Base-by-base conservation (phyloP, 495 filamentous ascomycete species). In the Xylaria palmicola region DNA sequence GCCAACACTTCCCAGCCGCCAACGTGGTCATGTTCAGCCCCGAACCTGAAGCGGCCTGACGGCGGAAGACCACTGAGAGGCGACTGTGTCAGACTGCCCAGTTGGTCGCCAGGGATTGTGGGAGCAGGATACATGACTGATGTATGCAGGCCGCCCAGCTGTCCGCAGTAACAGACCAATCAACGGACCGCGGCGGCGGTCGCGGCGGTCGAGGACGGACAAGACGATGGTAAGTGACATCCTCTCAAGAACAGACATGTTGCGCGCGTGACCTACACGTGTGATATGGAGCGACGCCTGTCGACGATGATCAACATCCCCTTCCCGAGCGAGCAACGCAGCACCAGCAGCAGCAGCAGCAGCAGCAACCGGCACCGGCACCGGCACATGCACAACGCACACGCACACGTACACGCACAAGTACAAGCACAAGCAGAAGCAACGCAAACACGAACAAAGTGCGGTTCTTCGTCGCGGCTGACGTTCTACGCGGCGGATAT, bases 141-240 rank as follows among this genome's bases (percentile, higher is more conserved):
- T 51, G 48, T 51, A 51, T 57, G 37, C 57, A 60, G 12, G 47
- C 12, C 44, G 57, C 17, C 32, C 37, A 49, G 36, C 57, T 44
- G 47, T 52, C 57, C 47, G 44, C 47, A 43, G 24, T 59, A 59
- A 37, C 44, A 48, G 56, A 48, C 56, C 47, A 60, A 52, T 43
- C 34, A 44, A 26, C 7, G 41, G 8, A 13, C 8, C 19, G 29
- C 55, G 37, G 53, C 53, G 39, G 39, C 20, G 22, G 29, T 22
- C 34, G 27, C 19, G 32, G 13, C 26, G 5, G 22, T n/a, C 52
- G 37, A 4, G 52, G 37, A 27, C n/a, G 24, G 53, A 34, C 53
- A 43, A 55, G n/a, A 44, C 27, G 37, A 39, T 54, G 29, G 51
- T 27, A 34, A 54, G 37, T 15, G 9, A n/a, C 53, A 29, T 44